Base-by-base conservation (phyloP, 1,284 basidiomycete species). In the Rhodotorula sp. region DNA sequence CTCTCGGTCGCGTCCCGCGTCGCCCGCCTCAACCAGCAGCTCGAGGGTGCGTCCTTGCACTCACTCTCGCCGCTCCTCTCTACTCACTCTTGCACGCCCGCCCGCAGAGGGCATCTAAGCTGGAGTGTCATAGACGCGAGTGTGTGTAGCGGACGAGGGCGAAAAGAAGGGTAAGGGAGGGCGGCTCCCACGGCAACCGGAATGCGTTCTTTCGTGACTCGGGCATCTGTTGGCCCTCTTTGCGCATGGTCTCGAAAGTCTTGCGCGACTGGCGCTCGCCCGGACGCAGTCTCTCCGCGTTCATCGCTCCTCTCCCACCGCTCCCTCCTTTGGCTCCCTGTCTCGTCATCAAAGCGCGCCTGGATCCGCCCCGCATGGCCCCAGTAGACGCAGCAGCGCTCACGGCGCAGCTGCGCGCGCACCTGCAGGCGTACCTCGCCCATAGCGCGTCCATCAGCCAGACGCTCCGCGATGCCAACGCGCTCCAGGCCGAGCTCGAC, bases 1-100 rank as follows among this genome's bases (percentile, higher is more conserved):
- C 87, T 98, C 76, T 94, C 91, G 79, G 95, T 97, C 66, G 89
- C 90, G 65, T 92, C 91, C 72, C 91, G 92, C 72, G 93, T 99
- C 80, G 96, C 90, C 83, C 94, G 94, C 85, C 88, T 97, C 82
- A 98, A 97, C 87, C 87, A 87, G 77, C 87, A 92, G 80, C 86
- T 98, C 66, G 86, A 90, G 51, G 65, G 76, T 73, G 6, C 54
- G 75, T 64, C n/a, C 32, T 13, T 34, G 1, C 46, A 8, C 34
- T 29, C 37, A 21, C 34, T 39, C 29, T 39, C 27, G 12, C 19
- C 37, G 22, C 2, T 41, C 41, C 48, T 29, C 29, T 37, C 9
- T 10, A 39, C 21, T 19, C 27, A 44, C 19, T 19, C 44, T 17
- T 12, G 15, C 44, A 4, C 15, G 44, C n/a, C n/a, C 15, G 50